Conservation (phyloP, 129 eudicot genomes). For the Logfia minima region DNA sequence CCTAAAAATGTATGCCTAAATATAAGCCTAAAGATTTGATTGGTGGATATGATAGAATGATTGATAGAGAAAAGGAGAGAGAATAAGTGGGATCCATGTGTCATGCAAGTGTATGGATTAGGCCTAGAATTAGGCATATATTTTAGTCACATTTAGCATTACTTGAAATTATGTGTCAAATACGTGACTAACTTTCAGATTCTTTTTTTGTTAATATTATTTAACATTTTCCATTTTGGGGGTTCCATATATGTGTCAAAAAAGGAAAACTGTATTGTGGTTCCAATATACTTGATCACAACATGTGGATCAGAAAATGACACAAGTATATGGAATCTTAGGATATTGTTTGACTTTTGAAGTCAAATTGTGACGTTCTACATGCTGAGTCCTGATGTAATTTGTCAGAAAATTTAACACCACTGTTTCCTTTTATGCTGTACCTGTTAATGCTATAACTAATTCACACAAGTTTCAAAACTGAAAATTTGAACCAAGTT, state of each 20-base stretch:
- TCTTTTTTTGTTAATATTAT: background rate
- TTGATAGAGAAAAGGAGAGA: too few relatives aligned
- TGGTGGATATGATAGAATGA: too few relatives aligned
- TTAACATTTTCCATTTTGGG: background rate
- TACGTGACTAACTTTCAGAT: background rate
- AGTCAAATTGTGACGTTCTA: constrained; percentile 11
- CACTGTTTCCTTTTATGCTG: background rate
- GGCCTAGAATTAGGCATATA: too few relatives aligned
- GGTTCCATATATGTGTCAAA: background rate
- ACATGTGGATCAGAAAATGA: background rate
- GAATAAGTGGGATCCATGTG: too few relatives aligned
- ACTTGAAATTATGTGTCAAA: background rate
- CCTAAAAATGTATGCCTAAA: too few relatives aligned
- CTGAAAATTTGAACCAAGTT: background rate
- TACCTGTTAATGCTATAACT: background rate
- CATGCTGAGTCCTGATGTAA: constrained; percentile 1
- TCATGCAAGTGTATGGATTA: too few relatives aligned
- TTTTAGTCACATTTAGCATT: too few relatives aligned
- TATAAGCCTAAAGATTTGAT: too few relatives aligned
- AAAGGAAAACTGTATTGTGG: background rate
- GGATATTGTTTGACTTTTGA: constrained; percentile 8
- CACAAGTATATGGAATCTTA: background rate
- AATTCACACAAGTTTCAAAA: background rate
- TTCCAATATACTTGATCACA: background rate
- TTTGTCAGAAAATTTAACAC: constrained; percentile 7